phyloP scores from a whole-genome alignment of 2,329 filamentous ascomycete genomes.

The Epichloe uncinata region DNA sequence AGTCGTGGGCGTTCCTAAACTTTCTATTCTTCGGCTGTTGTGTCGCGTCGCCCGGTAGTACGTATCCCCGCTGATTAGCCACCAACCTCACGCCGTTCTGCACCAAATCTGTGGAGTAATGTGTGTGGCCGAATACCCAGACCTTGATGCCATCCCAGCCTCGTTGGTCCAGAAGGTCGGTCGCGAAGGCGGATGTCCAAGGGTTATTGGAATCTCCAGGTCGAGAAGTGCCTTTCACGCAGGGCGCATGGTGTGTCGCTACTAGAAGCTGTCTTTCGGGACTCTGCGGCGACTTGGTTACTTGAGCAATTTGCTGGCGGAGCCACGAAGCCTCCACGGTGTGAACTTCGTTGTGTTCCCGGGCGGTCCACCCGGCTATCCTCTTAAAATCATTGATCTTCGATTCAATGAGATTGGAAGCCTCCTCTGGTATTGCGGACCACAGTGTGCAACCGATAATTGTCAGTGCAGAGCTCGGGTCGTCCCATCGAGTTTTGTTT shows the following conservation, averaged over 20 bases:
- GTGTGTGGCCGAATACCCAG: constrained; percentile 38
- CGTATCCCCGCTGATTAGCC: constrained; percentile 32
- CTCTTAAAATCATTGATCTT: constrained; percentile 40
- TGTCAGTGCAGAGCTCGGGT: constrained; percentile 28
- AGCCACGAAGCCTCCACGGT: constrained; percentile 38
- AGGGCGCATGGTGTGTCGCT: constrained; percentile 41
- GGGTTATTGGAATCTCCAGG: too few relatives aligned
- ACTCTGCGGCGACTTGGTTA: constrained; percentile 7
- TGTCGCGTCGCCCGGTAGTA: constrained; percentile 11
- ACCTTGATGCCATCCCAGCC: constrained; percentile 20
- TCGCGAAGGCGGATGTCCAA: too few relatives aligned
- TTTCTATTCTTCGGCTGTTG: neutral
- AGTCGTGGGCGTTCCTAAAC: neutral
- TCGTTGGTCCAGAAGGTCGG: constrained; percentile 25
- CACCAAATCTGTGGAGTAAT: constrained; percentile 26
- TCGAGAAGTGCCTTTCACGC: too few relatives aligned
- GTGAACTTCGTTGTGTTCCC: constrained; percentile 35
- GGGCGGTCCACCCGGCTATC: constrained; percentile 37
- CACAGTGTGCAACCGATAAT: constrained; percentile 46
- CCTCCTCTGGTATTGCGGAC: constrained; percentile 32
- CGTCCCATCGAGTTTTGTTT: constrained; percentile 26
- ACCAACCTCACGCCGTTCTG: constrained; percentile 24
- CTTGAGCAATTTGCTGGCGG: constrained; percentile 11
- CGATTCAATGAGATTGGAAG: constrained; percentile 23
- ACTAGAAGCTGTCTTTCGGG: constrained; percentile 26